Conservation (phyloP, 1,284 basidiomycete species). For the Ustilago crameri region DNA sequence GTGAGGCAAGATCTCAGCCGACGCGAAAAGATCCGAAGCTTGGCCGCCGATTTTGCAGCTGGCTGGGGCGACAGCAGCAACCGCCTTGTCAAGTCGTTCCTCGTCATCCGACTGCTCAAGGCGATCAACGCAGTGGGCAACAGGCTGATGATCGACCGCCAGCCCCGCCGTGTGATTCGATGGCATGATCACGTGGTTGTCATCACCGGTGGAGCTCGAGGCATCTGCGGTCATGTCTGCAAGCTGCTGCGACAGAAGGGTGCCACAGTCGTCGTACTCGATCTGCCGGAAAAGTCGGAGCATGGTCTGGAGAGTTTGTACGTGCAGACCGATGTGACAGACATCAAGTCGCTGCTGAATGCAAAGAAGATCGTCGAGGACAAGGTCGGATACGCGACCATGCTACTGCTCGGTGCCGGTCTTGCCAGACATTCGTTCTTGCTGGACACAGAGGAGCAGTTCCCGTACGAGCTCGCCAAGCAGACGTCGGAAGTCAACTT, state of each 20-base stretch:
- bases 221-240: conserved; percentile 48
- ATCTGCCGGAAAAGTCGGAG: conserved; percentile 44
- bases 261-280: conserved; percentile 51
- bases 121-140: conserved; percentile 48
- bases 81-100: conserved; percentile 33
- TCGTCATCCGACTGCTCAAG: conserved; percentile 35
- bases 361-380: conserved; percentile 42
- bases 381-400: conserved; percentile 48
- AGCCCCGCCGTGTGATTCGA: conserved; percentile 25
- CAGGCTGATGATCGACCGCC: conserved; percentile 39
- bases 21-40: conserved; percentile 16
- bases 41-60: conserved; percentile 20
- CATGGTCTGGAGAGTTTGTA: conserved; percentile 49
- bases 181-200: conserved; percentile 56
- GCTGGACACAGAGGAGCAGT: conserved; percentile 50
- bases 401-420: conserved; percentile 53
- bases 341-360: conserved; percentile 44
- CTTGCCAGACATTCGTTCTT: conserved; percentile 50
- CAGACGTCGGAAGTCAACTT: conserved; percentile 53
- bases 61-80: conserved; percentile 24
- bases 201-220: conserved; percentile 54
- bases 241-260: conserved; percentile 42
- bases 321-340: conserved; percentile 51
- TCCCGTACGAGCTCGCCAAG: conserved; percentile 37
- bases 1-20: conserved; percentile 25